Percentiles rank a stretch among this genome's conserved stretches.
Evolutionary conservation across 139 green algal species (phyloP).

Genomic region (Chlorella sorokiniana): DNA sequence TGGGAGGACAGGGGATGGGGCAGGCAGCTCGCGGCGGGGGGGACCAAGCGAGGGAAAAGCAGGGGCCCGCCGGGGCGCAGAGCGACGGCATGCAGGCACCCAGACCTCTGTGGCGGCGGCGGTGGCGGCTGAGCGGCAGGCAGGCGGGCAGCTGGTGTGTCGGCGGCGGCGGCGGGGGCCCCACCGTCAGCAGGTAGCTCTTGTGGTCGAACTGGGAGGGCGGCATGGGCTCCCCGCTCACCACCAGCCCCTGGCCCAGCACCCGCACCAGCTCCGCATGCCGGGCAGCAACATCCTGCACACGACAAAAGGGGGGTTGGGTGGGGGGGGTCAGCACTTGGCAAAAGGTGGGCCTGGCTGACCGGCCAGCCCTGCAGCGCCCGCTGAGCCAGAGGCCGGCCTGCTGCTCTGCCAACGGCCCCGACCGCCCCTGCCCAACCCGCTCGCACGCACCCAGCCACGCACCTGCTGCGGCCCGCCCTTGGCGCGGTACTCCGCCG

Average conservation of each 20-base stretch:
- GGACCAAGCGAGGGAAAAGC: too few relatives aligned
- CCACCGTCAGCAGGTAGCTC: constrained; percentile 47
- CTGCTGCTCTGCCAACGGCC: neutral
- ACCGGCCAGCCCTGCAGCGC: too few relatives aligned
- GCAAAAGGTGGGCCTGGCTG: too few relatives aligned
- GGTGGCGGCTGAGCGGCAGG: neutral
- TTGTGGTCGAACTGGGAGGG: constrained; percentile 54
- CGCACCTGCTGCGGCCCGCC: constrained; percentile 9
- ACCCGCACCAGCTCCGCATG: constrained; percentile 35
- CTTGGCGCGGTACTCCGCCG: constrained; percentile 1
- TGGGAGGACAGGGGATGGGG: neutral
- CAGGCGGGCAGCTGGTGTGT: neutral
- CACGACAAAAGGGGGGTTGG: neutral
- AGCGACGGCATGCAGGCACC: too few relatives aligned
- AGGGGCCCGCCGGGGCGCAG: too few relatives aligned
- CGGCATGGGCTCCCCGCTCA: constrained; percentile 29
- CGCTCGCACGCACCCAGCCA: neutral
- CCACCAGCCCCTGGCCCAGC: constrained; percentile 47
- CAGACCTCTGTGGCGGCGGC: neutral
- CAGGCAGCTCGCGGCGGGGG: too few relatives aligned
- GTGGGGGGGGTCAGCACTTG: neutral
- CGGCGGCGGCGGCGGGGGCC: neutral
- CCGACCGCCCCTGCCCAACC: neutral
- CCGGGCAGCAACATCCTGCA: constrained; percentile 1
- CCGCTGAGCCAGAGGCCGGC: too few relatives aligned